Evolutionary conservation across 441 rosid species (phyloP), one percentile per base, ranked within the genome.

Genomic region (Brassica balearica): DNA sequence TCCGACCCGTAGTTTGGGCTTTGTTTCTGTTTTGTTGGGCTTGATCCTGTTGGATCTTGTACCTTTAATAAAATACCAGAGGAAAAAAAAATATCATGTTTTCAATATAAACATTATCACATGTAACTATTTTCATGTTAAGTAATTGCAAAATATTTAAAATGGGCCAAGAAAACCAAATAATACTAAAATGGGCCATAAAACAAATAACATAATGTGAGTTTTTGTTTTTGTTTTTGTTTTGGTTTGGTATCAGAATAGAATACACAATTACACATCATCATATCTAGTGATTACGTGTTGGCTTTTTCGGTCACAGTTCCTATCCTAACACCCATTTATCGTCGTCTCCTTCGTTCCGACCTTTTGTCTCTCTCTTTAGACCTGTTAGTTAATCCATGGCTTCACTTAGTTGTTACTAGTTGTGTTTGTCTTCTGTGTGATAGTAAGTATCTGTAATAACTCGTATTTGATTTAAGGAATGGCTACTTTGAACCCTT

Each of bases 401-500:
- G 77, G 69, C 69, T 65, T 71, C 66, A 8, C 9, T 60, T 22
- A 22, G 56, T 48, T 48, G 9, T 80, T 12, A 15, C 69, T 75
- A 75, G 61, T 71, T n/a, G 6, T 48, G 56, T 23, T 22, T 64
- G 32, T 78, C 10, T 51, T 38, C 5, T 74, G 60, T 65, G 19
- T 6, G 27, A 61, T 5, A 8, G 23, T 6, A 15, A 8, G 23
- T 6, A 15, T 56, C 9, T 65, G 75, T 14, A 1, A 41, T 43
- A 15, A 12, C 0, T 53, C 43, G 22, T 48, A 48, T 73, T 8
- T 73, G n/a, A 63, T 22, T 7, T 5, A 70, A 66, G 77, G 78
- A 75, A 96, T 94, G 99, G 92, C 98, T 69, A 89, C 96, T 81
- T 23, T 60, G 88, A 96, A 96, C 85, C 95, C 97, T 69, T 96